These are phyloP conservation scores for Fremontodendron californicum DNA, from an alignment of 345 rosid genomes.

Conservation along the genomic window DNA sequence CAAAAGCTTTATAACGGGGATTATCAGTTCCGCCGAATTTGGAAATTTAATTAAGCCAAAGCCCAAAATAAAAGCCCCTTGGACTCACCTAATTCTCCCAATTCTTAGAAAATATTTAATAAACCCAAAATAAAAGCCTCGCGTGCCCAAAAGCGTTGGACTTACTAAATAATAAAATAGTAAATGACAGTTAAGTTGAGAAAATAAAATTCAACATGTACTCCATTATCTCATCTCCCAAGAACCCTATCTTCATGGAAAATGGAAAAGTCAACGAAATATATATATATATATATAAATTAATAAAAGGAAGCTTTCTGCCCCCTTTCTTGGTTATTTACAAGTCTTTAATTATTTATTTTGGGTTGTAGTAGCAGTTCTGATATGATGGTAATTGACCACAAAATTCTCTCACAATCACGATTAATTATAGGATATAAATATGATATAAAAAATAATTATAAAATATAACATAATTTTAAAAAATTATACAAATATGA, in stretches of 20 bases:
- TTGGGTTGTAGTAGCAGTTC: neutral
- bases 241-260: neutral
- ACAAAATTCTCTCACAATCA: neutral
- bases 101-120: too few species aligned
- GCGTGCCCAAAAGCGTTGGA: neutral
- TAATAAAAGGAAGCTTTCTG: neutral
- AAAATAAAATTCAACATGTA: neutral
- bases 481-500: too few species aligned
- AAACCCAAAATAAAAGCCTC: neutral
- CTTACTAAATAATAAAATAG: too few species aligned
- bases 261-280: neutral
- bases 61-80: neutral
- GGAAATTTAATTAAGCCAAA: neutral
- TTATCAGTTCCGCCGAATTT: neutral
- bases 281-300: too few species aligned
- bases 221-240: neutral
- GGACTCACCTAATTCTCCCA: too few species aligned
- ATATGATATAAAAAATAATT: too few species aligned
- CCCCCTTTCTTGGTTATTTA: neutral
- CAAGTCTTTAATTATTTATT: neutral
- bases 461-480: too few species aligned
- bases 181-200: too few species aligned
- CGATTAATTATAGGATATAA: too few species aligned
- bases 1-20: neutral
- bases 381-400: neutral